These are phyloP conservation scores for Borealophlyctis nickersoniae DNA, from an alignment of 192 early-diverging fungal species.

Conservation along the genomic window DNA sequence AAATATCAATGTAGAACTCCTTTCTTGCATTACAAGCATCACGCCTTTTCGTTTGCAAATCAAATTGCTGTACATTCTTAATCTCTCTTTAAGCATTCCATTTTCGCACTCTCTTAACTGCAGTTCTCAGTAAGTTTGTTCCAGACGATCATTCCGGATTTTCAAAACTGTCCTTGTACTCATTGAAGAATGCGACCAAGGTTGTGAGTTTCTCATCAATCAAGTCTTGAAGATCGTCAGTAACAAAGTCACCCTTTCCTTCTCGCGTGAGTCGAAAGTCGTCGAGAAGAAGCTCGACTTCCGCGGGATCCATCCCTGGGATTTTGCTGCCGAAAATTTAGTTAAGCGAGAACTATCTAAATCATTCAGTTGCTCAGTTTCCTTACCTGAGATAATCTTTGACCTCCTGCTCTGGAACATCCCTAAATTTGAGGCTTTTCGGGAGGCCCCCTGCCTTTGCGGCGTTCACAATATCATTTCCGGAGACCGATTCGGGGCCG, in stretches of 20 bases:
- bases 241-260: not conserved
- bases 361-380: not conserved
- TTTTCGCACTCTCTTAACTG: too few species aligned
- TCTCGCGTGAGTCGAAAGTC: constrained; percentile 1
- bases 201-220: constrained; percentile 3
- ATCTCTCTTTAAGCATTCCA: too few species aligned
- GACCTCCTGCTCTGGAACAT: not conserved
- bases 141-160: constrained; percentile 4
- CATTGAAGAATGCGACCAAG: constrained; percentile 11
- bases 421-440: not conserved
- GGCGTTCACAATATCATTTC: constrained; percentile 2
- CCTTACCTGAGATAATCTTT: constrained; percentile 2
- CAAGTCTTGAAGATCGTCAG: not conserved
- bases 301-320: constrained; percentile 1
- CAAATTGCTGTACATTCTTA: too few species aligned
- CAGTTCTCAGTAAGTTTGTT: too few species aligned
- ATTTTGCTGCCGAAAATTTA: not conserved
- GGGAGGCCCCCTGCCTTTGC: not conserved
- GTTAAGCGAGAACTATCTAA: not conserved
- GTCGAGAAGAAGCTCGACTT: constrained; percentile 1
- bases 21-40: too few species aligned
- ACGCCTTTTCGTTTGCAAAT: too few species aligned
- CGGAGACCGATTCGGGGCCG: not conserved
- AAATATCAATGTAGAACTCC: too few species aligned
- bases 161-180: constrained; percentile 11